Percentiles rank a stretch among this genome's conserved stretches.
Evolutionary conservation across 257 asterid species (phyloP).

Genomic region (Forsythia viridissima): DNA sequence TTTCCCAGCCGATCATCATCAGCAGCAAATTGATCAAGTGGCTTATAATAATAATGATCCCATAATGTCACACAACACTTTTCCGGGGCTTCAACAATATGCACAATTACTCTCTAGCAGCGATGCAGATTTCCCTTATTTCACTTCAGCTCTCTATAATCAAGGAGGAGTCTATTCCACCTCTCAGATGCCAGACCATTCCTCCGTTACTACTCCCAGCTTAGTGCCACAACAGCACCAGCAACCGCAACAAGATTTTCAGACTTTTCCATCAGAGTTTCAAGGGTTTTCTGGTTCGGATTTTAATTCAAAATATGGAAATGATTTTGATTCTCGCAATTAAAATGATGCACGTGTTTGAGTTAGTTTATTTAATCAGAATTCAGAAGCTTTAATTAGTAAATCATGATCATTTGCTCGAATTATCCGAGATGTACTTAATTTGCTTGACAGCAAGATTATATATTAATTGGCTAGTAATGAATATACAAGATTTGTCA

Average conservation of each 20-base stretch:
- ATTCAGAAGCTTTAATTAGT: no score
- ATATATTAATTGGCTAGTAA: no score
- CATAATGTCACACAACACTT: constrained; percentile 32
- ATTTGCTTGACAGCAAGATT: no score
- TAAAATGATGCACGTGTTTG: neutral
- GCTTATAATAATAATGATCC: constrained; percentile 17
- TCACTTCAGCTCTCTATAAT: constrained; percentile 47
- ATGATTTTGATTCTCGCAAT: constrained; percentile 34
- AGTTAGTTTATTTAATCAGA: neutral
- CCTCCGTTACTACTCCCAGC: neutral
- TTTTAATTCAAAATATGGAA: constrained; percentile 26
- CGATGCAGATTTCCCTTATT: constrained; percentile 63
- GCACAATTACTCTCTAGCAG: constrained; percentile 69
- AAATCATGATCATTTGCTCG: no score
- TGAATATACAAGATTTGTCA: no score
- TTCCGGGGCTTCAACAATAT: constrained; percentile 68
- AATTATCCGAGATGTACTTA: no score
- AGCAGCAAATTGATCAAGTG: neutral
- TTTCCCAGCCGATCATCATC: constrained; percentile 1
- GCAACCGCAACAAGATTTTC: constrained; percentile 22
- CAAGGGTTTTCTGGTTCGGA: constrained; percentile 33
- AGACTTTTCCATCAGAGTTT: constrained; percentile 13
- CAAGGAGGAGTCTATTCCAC: constrained; percentile 21
- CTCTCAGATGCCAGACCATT: neutral
- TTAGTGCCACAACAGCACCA: constrained; percentile 17